Base-by-base conservation (phyloP, 768 basidiomycete species). In the Mycena rosella region DNA sequence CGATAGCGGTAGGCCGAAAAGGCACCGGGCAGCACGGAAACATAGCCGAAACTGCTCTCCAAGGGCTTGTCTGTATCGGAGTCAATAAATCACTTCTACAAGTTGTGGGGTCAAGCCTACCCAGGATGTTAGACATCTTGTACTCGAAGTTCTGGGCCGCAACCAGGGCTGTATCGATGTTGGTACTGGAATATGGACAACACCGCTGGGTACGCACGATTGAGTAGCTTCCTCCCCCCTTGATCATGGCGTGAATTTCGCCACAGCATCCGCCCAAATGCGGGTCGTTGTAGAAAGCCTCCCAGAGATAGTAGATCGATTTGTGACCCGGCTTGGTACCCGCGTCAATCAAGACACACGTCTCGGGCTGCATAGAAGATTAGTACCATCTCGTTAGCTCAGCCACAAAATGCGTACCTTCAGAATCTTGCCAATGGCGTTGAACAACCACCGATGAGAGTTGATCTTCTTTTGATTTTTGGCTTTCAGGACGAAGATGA, bases 81-180 rank as follows among this genome's bases (percentile, higher is more conserved):
- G 11, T 44, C 20, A 44, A 44, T n/a, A n/a, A 20, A 44, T 2
- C 20, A 44, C 8, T 20, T 20, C 20, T 20, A 44, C 2, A 6
- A 44, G 6, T n/a, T 44, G 42, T 22, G n/a, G 20, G 18, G 14
- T 8, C 18, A 14, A 44, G 42, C 42, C 20, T 44, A 44, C 42
- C 42, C 30, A 98, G 84, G 75, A 99, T 98, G 80, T 98, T 98
- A 49, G 95, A 96, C 94, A 98, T 97, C 82, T 96, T 98, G 83
- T 98, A 98, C 81, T 96, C 96, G 73, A 96, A 96, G 80, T 98
- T 98, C 78, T 98, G 96, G 18, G 96, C 96, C 10, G 96, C 96
- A 32, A 98, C 87, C 54, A 96, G 82, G 22, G 95, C n/a, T n/a
- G n/a, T n/a, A n/a, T n/a, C n/a, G n/a, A n/a, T n/a, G n/a, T n/a